phyloP scores from a whole-genome alignment of 768 basidiomycete genomes.

The Boletus reticuloceps region DNA sequence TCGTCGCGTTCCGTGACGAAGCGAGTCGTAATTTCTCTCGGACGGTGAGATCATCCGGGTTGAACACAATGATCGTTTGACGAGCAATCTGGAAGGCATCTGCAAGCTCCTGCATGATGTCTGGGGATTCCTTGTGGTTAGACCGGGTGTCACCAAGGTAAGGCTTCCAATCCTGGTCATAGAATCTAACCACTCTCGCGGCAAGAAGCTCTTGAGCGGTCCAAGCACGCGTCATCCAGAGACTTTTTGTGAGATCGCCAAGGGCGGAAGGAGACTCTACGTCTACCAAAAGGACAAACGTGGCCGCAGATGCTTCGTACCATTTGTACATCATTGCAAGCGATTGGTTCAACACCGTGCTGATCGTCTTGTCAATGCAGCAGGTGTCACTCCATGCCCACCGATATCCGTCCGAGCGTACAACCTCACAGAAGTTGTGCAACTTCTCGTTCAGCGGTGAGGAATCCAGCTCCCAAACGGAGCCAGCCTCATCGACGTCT shows the following conservation, averaged over 20 bases:
- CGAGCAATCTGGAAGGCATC: constrained; percentile 2
- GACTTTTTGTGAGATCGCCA: not conserved
- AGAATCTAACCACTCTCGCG: constrained; percentile 9
- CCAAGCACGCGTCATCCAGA: constrained; percentile 16
- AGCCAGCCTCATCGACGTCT: constrained; percentile 1
- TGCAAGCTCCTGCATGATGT: constrained; percentile 9
- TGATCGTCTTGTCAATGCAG: constrained; percentile 11
- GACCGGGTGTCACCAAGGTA: constrained; percentile 1
- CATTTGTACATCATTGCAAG: constrained; percentile 14
- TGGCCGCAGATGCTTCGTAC: constrained; percentile 8
- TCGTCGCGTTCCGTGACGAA: too few species aligned
- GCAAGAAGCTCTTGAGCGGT: constrained; percentile 18
- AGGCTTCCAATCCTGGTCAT: constrained; percentile 4
- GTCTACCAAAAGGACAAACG: not conserved
- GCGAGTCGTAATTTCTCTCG: not conserved
- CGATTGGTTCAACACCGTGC: constrained; percentile 2
- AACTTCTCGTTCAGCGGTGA: constrained; percentile 4
- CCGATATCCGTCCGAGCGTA: constrained; percentile 4
- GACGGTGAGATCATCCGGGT: constrained; percentile 1
- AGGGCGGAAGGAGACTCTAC: not conserved
- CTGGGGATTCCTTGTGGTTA: constrained; percentile 11
- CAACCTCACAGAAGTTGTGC: constrained; percentile 4
- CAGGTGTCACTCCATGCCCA: constrained; percentile 16
- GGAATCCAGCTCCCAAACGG: constrained; percentile 5
- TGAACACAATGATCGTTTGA: constrained; percentile 1